Evolutionary conservation across 2,329 filamentous ascomycete species (phyloP), one percentile per base, ranked within the genome.

Genomic region (Pezicula neosporulosa): DNA sequence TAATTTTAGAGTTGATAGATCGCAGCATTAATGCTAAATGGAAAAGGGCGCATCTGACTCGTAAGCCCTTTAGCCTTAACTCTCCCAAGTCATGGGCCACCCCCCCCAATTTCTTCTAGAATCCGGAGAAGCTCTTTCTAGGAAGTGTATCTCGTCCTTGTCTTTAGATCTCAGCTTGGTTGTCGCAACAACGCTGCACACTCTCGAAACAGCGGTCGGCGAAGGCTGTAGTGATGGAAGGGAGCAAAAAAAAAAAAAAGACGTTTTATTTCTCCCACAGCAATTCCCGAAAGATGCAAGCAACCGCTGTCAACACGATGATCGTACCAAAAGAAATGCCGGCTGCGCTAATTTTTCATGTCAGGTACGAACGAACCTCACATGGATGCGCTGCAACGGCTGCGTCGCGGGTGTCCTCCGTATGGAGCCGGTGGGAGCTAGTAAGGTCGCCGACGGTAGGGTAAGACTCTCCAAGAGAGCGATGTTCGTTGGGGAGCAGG

Each of bases 241-340:
- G 6, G n/a, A n/a, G n/a, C n/a, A n/a, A n/a, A 28, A 7, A 7
- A 30, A 30, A n/a, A n/a, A n/a, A 2, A 39, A 39, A 39, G 16
- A 12, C 37, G 37, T 39, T 39, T 39, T 19, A 4, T 19, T 30
- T 15, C 15, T 43, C 41, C 42, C 42, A 39, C 15, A n/a, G 37
- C 16, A 7, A n/a, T 15, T n/a, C n/a, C 27, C 42, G 18, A 12
- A 13, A 30, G 7, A 24, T 27, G 42, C 42, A 21, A 27, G 42
- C 27, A 27, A 44, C 42, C 42, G 42, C 42, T 44, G 42, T 44
- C 42, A 44, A 28, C 13, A 44, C 19, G 42, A 44, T 28, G 18
- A 44, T 44, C 42, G 42, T 44, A 44, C 37, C 37, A 39, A n/a
- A 39, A 8, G 37, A n/a, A 44, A 44, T 44, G 42, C 42, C 42